Evolutionary conservation across 1,139 yeast species (phyloP).

Genomic region (Suhomyces choctaworum): DNA sequence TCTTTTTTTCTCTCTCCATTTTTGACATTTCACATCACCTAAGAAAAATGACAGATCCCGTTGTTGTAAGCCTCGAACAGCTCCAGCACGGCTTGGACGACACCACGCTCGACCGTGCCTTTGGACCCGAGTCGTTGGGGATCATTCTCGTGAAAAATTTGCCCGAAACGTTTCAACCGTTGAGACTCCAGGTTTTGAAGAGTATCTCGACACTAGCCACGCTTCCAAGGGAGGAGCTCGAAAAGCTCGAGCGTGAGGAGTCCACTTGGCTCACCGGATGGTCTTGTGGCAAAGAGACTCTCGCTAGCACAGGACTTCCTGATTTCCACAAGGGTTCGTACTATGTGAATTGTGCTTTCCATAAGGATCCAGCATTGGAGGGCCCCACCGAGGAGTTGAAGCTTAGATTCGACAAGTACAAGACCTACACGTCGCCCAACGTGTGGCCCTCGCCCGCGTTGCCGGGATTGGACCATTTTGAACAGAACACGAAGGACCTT

Average conservation of each 20-base stretch:
- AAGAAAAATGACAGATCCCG: slow-evolving; percentile 18
- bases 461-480: slow-evolving; percentile 29
- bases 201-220: slow-evolving; percentile 49
- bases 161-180: slow-evolving; percentile 37
- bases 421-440: slow-evolving; percentile 51
- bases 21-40: no score
- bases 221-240: slow-evolving; percentile 36
- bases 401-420: slow-evolving; percentile 33
- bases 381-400: slow-evolving; percentile 43
- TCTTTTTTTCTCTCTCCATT: slow-evolving; percentile 8
- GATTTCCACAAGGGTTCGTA: slow-evolving; percentile 60
- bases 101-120: slow-evolving; percentile 41
- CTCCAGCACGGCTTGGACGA: slow-evolving; percentile 36
- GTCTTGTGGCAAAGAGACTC: slow-evolving; percentile 63
- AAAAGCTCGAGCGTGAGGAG: slow-evolving; percentile 47
- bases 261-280: slow-evolving; percentile 58
- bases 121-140: slow-evolving; percentile 61
- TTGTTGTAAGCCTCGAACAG: slow-evolving; percentile 35
- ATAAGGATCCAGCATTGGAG: slow-evolving; percentile 41
- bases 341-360: slow-evolving; percentile 62
- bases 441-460: slow-evolving; percentile 49
- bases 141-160: slow-evolving; percentile 48
- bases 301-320: slow-evolving; percentile 39
- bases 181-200: slow-evolving; percentile 46
- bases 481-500: slow-evolving; percentile 37